phyloP scores from a whole-genome alignment of 1,284 basidiomycete species.

The Ganoderma sinense region DNA sequence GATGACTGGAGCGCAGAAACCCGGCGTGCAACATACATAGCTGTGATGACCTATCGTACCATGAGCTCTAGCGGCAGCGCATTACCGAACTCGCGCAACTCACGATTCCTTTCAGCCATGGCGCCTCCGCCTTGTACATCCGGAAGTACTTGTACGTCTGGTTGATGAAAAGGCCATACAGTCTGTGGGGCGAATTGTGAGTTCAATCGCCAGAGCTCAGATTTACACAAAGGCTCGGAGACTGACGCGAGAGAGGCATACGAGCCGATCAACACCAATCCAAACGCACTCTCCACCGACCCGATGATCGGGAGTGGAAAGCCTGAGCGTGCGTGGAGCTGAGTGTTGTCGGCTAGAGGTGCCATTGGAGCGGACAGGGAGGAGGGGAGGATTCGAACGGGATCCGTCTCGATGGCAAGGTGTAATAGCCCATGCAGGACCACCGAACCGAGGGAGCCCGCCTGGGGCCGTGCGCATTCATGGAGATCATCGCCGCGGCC shows the following conservation, averaged over 20 bases:
- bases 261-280: not conserved
- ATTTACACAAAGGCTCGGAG: not conserved
- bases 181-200: not conserved
- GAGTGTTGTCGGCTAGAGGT: not conserved
- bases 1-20: not conserved
- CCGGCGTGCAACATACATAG: not conserved
- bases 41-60: not conserved
- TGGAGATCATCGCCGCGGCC: not conserved
- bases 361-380: not conserved
- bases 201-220: too few species aligned
- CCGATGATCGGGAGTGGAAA: not conserved
- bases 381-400: not conserved
- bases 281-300: not conserved
- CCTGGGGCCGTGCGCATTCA: not conserved
- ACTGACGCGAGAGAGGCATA: not conserved
- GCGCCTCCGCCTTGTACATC: not conserved
- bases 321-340: not conserved
- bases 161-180: not conserved
- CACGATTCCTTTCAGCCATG: not conserved
- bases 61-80: not conserved
- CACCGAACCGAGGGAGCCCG: not conserved
- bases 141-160: not conserved
- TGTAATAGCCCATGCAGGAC: not conserved
- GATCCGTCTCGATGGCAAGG: not conserved
- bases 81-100: not conserved